phyloP scores from a whole-genome alignment of 495 filamentous ascomycete genomes.

The Penicillium waksmanii region DNA sequence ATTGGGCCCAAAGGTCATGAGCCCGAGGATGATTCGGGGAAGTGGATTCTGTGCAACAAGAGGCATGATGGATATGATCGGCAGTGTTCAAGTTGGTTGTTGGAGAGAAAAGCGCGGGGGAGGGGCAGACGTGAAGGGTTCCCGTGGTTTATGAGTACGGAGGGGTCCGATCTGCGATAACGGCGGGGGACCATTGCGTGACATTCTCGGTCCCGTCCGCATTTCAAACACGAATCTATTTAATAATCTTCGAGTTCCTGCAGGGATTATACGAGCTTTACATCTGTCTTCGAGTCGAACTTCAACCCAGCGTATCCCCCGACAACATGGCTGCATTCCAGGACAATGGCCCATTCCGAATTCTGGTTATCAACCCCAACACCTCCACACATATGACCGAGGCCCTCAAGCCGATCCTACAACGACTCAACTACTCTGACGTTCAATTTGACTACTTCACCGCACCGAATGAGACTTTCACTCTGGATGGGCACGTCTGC shows the following conservation, averaged over 20 bases:
- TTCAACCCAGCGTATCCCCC: too few species aligned
- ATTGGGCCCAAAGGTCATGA: conserved; percentile 64
- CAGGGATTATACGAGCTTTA: neutral
- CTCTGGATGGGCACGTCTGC: conserved; percentile 32
- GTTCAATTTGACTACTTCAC: conserved; percentile 61
- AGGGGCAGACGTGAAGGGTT: conserved; percentile 9
- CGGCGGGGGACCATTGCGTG: conserved; percentile 12
- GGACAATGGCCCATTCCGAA: conserved; percentile 36
- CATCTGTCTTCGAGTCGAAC: neutral
- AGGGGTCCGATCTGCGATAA: conserved; percentile 26
- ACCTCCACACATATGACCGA: conserved; percentile 82
- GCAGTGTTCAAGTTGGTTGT: neutral
- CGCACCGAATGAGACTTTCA: conserved; percentile 42
- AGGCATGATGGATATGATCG: conserved; percentile 47
- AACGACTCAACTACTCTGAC: conserved; percentile 50
- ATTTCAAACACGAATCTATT: neutral
- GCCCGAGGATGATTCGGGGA: conserved; percentile 59
- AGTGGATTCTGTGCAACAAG: conserved; percentile 55
- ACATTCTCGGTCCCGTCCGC: conserved; percentile 16
- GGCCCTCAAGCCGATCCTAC: conserved; percentile 66
- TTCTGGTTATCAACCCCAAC: conserved; percentile 92
- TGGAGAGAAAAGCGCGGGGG: conserved; percentile 17
- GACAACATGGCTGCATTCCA: conserved; percentile 24
- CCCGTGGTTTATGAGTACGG: conserved; percentile 10
- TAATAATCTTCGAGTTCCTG: neutral